These are phyloP conservation scores for Arctium minus DNA, from an alignment of 129 eudicot species.

Conservation along the genomic window DNA sequence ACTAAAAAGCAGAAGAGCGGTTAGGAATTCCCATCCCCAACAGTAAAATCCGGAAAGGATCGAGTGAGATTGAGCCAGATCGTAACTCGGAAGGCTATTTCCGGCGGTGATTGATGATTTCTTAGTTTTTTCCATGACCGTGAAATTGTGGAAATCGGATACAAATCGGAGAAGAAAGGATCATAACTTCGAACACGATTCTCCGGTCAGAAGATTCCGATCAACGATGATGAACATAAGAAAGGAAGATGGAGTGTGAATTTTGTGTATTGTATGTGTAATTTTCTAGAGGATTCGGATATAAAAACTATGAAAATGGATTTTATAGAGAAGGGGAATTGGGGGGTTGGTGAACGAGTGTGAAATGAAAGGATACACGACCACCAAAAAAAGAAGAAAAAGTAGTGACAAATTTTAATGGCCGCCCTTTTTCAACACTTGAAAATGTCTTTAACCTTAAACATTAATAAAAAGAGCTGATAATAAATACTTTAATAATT, in stretches of 20 bases:
- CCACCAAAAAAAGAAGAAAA: constrained; percentile 12
- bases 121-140: constrained; percentile 22
- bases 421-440: constrained; percentile 15
- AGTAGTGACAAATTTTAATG: neutral
- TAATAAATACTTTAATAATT: no score
- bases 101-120: neutral
- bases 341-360: constrained; percentile 36
- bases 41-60: constrained; percentile 87
- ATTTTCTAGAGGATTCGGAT: neutral
- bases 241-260: neutral
- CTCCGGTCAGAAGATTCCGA: neutral
- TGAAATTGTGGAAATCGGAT: constrained; percentile 21
- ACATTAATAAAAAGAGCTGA: neutral
- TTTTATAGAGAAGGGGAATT: constrained; percentile 20
- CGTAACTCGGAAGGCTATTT: constrained; percentile 20
- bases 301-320: neutral
- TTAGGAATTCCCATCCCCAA: constrained; percentile 95
- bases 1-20: constrained; percentile 93
- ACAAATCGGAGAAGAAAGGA: constrained; percentile 4
- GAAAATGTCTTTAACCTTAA: neutral
- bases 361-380: constrained; percentile 27
- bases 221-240: neutral
- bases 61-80: constrained; percentile 46
- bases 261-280: neutral
- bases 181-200: constrained; percentile 34